These are phyloP conservation scores for Rauvolfia tetraphylla DNA, from an alignment of 257 asterid species.

Conservation along the genomic window DNA sequence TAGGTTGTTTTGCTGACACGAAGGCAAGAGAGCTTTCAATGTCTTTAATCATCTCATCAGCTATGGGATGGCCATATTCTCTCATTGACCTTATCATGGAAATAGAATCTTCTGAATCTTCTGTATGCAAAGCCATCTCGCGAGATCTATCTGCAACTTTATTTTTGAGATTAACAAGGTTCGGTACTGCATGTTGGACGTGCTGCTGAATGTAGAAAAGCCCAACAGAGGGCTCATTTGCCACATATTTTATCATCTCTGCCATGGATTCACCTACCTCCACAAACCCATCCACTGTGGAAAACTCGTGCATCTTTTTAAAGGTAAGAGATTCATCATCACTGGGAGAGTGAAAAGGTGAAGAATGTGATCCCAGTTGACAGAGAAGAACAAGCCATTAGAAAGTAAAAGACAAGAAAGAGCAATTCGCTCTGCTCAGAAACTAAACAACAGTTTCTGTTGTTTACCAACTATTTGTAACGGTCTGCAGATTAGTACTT, in stretches of 20 bases:
- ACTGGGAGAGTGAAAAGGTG: conserved; percentile 34
- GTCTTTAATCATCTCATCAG: conserved; percentile 76
- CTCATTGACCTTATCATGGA: conserved; percentile 65
- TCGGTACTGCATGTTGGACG: conserved; percentile 61
- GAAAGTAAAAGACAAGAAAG: neutral
- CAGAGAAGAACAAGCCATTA: neutral
- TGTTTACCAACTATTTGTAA: no score
- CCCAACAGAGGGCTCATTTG: conserved; percentile 97
- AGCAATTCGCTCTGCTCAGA: neutral
- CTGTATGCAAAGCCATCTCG: conserved; percentile 59
- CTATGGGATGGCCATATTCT: conserved; percentile 72
- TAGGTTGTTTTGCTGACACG: conserved; percentile 57
- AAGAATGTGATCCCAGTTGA: conserved; percentile 6
- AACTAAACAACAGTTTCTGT: neutral
- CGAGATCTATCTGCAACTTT: conserved; percentile 54
- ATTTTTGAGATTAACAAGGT: conserved; percentile 64
- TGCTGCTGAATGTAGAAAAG: conserved; percentile 93
- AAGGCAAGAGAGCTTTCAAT: conserved; percentile 57
- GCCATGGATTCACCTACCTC: conserved; percentile 75
- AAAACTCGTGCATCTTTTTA: conserved; percentile 74
- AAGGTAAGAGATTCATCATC: conserved; percentile 73
- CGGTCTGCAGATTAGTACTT: neutral
- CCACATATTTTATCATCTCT: conserved; percentile 80
- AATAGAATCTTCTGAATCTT: conserved; percentile 86
- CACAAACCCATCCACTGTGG: conserved; percentile 78